Percentiles rank a stretch among this genome's conserved stretches.
Conservation (phyloP, 108 stramenopile species). For the Nitzschia putrida region DNA sequence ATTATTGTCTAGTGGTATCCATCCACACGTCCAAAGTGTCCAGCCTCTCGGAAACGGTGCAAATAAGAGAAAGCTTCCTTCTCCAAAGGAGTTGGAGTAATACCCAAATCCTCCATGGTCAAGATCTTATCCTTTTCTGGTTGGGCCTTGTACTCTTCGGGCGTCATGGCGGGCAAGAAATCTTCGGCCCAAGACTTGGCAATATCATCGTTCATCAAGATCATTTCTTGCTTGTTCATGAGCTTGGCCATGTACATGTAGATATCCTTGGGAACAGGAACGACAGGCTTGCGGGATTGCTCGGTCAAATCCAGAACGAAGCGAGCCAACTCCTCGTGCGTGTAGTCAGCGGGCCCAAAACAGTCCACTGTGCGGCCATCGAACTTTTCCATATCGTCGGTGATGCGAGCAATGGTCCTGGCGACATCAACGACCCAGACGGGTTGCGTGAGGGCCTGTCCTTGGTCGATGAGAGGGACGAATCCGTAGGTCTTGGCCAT, state of each 20-base stretch:
- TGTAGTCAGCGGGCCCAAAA: conserved; percentile 91
- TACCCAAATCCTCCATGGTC: conserved; percentile 84
- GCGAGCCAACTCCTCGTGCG: conserved; percentile 88
- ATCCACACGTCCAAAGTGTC: conserved; percentile 86
- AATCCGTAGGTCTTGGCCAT: conserved; percentile 59
- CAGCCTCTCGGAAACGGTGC: conserved; percentile 83
- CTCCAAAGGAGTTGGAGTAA: conserved; percentile 80
- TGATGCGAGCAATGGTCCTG: conserved; percentile 69
- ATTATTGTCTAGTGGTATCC: conserved; percentile 78
- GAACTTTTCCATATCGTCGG: conserved; percentile 76
- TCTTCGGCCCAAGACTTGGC: conserved; percentile 78
- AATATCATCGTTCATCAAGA: conserved; percentile 77
- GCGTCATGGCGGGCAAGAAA: conserved; percentile 69
- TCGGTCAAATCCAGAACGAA: conserved; percentile 91
- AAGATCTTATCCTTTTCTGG: conserved; percentile 57
- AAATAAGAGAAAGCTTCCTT: conserved; percentile 88
- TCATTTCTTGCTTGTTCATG: conserved; percentile 58
- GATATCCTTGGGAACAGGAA: conserved; percentile 61
- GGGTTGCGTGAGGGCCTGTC: conserved; percentile 88
- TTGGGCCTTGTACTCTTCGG: conserved; percentile 58
- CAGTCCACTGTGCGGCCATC: conserved; percentile 89
- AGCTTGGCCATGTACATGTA: conserved; percentile 58
- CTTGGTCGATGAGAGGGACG: conserved; percentile 85
- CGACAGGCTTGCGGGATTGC: conserved; percentile 50
- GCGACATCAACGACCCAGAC: conserved; percentile 94